Percentiles rank a stretch among this genome's conserved stretches.
Conservation (phyloP, 2,329 filamentous ascomycete genomes). For the Neofusicoccum parvum region DNA sequence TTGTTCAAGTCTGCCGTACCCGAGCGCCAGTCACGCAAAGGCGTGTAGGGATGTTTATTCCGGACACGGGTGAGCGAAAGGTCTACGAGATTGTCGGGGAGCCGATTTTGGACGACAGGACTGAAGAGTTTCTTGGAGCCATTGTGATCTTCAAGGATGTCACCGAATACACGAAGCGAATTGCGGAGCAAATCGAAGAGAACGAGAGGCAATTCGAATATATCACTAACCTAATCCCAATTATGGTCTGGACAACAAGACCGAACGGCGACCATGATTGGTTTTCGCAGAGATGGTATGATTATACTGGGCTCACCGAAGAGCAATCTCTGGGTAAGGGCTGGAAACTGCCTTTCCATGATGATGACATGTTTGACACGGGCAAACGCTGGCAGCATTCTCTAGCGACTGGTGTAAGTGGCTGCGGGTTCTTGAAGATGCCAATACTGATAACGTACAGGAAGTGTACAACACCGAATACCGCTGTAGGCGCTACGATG, state of each 20-base stretch:
- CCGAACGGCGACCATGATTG: slow-evolving; percentile 70
- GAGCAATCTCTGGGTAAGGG: slow-evolving; percentile 64
- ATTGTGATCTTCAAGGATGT: slow-evolving; percentile 73
- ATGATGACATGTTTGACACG: slow-evolving; percentile 66
- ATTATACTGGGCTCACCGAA: slow-evolving; percentile 70
- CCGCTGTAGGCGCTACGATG: slow-evolving; percentile 65
- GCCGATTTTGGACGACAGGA: slow-evolving; percentile 65
- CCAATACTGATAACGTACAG: background rate
- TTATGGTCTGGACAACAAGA: slow-evolving; percentile 70
- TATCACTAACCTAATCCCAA: slow-evolving; percentile 67
- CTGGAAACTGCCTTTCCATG: slow-evolving; percentile 68
- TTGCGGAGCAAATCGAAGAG: slow-evolving; percentile 68
- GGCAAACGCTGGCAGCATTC: slow-evolving; percentile 62
- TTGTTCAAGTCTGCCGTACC: slow-evolving; percentile 64
- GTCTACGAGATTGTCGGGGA: slow-evolving; percentile 70
- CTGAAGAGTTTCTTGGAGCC: slow-evolving; percentile 72
- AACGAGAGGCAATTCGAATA: slow-evolving; percentile 75
- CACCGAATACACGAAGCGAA: slow-evolving; percentile 68
- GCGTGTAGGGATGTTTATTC: slow-evolving; percentile 66
- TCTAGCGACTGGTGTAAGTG: slow-evolving; percentile 58
- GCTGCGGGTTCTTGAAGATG: background rate
- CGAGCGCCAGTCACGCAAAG: slow-evolving; percentile 61
- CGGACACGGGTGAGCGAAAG: slow-evolving; percentile 53
- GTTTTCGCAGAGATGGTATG: slow-evolving; percentile 76
- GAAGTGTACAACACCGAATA: slow-evolving; percentile 72